Evolutionary conservation across 139 green algal species (phyloP).

Genomic region (Mesotaenium endlicherianum): DNA sequence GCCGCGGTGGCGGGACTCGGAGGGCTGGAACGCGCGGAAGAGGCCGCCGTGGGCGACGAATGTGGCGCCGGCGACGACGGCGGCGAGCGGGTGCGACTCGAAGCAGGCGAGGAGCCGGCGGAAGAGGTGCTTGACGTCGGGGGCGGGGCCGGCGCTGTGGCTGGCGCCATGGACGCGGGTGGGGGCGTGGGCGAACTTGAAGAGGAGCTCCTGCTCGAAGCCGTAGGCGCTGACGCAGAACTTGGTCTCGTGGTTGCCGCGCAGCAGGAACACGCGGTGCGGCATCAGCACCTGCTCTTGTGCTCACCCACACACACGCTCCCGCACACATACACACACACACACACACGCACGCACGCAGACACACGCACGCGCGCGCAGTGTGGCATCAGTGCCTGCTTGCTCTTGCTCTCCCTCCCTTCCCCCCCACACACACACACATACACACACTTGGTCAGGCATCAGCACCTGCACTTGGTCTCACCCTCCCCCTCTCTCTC

Average conservation of each 20-base stretch:
- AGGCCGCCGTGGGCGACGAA: conserved; percentile 88
- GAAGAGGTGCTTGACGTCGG: conserved; percentile 32
- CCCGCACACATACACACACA: too few species aligned
- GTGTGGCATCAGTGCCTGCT: too few species aligned
- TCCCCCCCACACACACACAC: too few species aligned
- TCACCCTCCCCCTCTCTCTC: too few species aligned
- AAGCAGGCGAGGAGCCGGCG: conserved; percentile 45
- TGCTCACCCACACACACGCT: too few species aligned
- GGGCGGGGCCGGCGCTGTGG: too few species aligned
- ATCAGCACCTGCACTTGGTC: too few species aligned
- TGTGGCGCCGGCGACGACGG: conserved; percentile 63
- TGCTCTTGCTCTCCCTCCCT: too few species aligned
- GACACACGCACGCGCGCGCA: too few species aligned
- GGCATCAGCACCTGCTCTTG: conserved; percentile 24
- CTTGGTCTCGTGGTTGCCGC: conserved; percentile 84
- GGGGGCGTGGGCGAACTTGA: conserved; percentile 64
- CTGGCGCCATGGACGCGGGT: too few species aligned
- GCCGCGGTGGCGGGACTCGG: background rate
- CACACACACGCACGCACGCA: too few species aligned
- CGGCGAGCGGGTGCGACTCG: conserved; percentile 56
- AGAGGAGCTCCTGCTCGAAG: conserved; percentile 66
- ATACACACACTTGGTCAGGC: too few species aligned
- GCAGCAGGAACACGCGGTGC: conserved; percentile 61
- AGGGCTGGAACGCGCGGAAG: conserved; percentile 57
- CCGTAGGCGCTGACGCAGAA: conserved; percentile 81